These are phyloP conservation scores for Pestalotiopsis sp. DNA, from an alignment of 2,329 filamentous ascomycete species.

Conservation along the genomic window DNA sequence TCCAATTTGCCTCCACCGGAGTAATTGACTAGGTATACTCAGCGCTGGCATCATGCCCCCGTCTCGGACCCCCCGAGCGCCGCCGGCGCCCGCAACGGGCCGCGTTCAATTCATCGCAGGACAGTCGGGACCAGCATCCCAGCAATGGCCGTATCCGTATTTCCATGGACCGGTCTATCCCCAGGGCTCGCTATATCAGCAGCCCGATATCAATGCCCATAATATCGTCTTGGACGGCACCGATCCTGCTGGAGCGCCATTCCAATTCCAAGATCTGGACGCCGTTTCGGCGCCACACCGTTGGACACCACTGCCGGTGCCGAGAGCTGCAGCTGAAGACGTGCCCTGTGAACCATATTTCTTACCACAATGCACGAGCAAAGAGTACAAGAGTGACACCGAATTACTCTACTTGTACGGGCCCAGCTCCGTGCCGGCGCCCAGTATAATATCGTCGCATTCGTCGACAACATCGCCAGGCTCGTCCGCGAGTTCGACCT, in stretches of 20 bases:
- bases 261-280: background rate
- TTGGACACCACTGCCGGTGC: background rate
- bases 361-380: background rate
- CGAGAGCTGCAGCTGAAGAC: background rate
- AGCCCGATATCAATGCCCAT: background rate
- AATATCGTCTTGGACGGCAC: background rate
- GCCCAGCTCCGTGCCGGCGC: background rate
- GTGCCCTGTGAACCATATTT: background rate
- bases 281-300: background rate
- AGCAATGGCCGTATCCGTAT: background rate
- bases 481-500: constrained; percentile 31
- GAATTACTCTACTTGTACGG: background rate
- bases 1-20: background rate
- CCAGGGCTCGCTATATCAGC: background rate
- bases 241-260: background rate
- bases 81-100: background rate
- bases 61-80: background rate
- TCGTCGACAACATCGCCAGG: constrained; percentile 20
- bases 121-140: background rate
- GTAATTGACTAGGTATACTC: background rate
- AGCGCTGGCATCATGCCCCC: background rate
- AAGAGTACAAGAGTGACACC: background rate
- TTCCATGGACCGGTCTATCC: background rate
- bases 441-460: constrained; percentile 6
- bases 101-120: background rate